A percentile compares a stretch with the other conserved stretches of the same genome.
phyloP scores from a whole-genome alignment of 2,329 filamentous ascomycete species.

The Claviceps pazoutovae region DNA sequence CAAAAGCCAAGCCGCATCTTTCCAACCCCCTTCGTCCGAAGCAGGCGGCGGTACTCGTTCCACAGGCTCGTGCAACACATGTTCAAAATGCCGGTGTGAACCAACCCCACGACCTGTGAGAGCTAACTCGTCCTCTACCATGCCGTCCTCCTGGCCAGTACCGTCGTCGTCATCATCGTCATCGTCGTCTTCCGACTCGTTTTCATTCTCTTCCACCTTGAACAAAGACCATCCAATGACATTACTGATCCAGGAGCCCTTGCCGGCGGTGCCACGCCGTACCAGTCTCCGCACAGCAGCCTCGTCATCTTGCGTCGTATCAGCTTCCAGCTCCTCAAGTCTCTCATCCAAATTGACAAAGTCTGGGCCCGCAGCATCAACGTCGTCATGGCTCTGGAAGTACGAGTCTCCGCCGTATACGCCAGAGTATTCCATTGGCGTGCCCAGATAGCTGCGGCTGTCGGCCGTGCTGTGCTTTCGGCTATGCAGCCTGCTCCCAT shows the following conservation, averaged over 20 bases:
- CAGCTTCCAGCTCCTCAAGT: conserved; percentile 38
- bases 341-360: conserved; percentile 50
- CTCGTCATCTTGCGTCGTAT: conserved; percentile 42
- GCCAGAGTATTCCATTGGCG: conserved; percentile 26
- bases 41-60: conserved; percentile 34
- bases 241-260: conserved; percentile 45
- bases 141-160: conserved; percentile 13
- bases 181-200: conserved; percentile 31
- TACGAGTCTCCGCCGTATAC: conserved; percentile 30
- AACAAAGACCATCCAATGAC: conserved; percentile 48
- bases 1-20: conserved; percentile 54
- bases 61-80: conserved; percentile 25
- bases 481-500: conserved; percentile 35
- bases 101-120: conserved; percentile 18
- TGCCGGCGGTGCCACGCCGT: conserved; percentile 34
- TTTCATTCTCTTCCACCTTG: conserved; percentile 46
- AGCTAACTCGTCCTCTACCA: conserved; percentile 13
- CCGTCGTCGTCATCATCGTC: conserved; percentile 16
- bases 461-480: conserved; percentile 21
- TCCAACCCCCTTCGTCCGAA: conserved; percentile 46
- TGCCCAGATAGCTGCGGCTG: conserved; percentile 25
- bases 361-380: conserved; percentile 39
- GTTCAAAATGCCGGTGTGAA: conserved; percentile 25
- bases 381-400: conserved; percentile 22
- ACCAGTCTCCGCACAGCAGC: conserved; percentile 43